These are phyloP conservation scores for Pichia norvegensis DNA, from an alignment of 1,139 yeast species.

Conservation along the genomic window DNA sequence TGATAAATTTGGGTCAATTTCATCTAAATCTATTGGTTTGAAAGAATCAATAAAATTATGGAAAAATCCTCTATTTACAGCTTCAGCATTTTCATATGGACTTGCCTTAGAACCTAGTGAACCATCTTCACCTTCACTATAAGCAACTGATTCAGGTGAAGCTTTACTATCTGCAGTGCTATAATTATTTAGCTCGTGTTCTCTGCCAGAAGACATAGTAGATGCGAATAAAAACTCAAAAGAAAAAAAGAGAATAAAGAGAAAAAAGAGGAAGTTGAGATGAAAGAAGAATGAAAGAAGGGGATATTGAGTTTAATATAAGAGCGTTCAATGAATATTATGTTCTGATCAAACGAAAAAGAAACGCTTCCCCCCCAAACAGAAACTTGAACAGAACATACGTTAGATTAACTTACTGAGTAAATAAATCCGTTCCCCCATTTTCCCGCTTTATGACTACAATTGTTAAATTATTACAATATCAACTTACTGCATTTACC, in stretches of 20 bases:
- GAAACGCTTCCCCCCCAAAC: background rate
- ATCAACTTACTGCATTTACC: too few species aligned
- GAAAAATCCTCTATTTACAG: conserved; percentile 7
- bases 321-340: background rate
- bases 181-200: background rate
- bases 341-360: background rate
- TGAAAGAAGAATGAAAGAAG: background rate
- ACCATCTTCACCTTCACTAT: background rate
- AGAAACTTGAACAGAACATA: too few species aligned
- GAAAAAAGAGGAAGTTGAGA: background rate
- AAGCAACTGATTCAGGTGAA: background rate
- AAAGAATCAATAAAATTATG: conserved; percentile 14
- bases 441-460: too few species aligned
- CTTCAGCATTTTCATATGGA: conserved; percentile 12
- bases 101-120: conserved; percentile 1
- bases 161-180: background rate
- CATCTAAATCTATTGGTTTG: conserved; percentile 11
- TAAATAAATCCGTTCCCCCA: too few species aligned
- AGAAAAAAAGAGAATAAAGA: background rate
- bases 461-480: too few species aligned
- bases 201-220: background rate
- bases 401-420: too few species aligned
- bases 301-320: background rate
- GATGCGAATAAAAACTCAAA: too few species aligned
- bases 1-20: conserved; percentile 17